phyloP scores from a whole-genome alignment of 495 filamentous ascomycete species.

The Chaetomium fimeti region DNA sequence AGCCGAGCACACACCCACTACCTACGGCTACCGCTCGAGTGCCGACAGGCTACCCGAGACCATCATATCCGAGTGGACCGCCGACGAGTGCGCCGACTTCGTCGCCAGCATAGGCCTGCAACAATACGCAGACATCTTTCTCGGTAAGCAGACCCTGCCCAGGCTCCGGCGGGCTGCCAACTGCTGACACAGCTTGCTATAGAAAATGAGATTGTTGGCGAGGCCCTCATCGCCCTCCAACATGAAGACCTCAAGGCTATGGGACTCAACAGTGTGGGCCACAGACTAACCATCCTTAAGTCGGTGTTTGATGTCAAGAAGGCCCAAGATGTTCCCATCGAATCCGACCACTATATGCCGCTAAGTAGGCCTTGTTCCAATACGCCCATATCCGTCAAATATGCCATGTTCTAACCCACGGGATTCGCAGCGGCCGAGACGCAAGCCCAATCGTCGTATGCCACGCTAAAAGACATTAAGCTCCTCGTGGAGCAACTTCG shows the following conservation, averaged over 20 bases:
- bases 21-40: conserved; percentile 67
- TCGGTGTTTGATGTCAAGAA: conserved; percentile 93
- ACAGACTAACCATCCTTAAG: conserved; percentile 91
- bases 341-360: conserved; percentile 90
- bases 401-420: conserved; percentile 26
- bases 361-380: conserved; percentile 62
- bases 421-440: conserved; percentile 73
- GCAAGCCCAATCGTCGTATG: conserved; percentile 75
- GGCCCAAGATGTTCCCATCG: conserved; percentile 84
- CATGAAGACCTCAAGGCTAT: conserved; percentile 95
- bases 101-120: conserved; percentile 72
- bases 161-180: conserved; percentile 6
- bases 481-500: conserved; percentile 82
- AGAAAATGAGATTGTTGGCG: conserved; percentile 91
- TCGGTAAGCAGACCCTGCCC: conserved; percentile 50
- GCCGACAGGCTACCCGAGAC: conserved; percentile 69
- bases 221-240: conserved; percentile 81
- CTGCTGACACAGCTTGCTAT: conserved; percentile 32
- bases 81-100: conserved; percentile 84
- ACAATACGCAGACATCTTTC: conserved; percentile 78
- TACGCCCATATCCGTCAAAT: not conserved
- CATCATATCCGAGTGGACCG: conserved; percentile 84
- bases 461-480: conserved; percentile 87
- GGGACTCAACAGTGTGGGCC: conserved; percentile 86
- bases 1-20: conserved; percentile 84